A percentile compares a stretch with the other conserved stretches of the same genome.
phyloP scores from a whole-genome alignment of 495 filamentous ascomycete genomes.

The Rhypophila decipiens region DNA sequence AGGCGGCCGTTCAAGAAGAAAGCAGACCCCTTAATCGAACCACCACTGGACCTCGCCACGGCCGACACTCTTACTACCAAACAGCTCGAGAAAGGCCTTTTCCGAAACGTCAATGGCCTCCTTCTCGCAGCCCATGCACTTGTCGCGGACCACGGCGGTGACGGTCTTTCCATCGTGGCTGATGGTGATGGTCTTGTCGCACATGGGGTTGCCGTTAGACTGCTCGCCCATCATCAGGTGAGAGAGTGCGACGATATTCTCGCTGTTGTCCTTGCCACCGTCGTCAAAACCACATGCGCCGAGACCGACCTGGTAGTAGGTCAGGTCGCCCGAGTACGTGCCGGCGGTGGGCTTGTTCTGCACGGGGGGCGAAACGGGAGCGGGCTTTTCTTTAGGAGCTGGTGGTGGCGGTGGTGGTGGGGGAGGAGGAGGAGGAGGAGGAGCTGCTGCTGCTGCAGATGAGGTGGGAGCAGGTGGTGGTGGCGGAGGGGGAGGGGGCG shows the following conservation, averaged over 20 bases:
- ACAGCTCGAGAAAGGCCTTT: conserved; percentile 37
- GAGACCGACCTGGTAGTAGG: conserved; percentile 39
- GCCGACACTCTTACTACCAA: conserved; percentile 30
- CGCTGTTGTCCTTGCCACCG: conserved; percentile 27
- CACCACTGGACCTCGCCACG: conserved; percentile 31
- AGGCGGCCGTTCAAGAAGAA: too few species aligned
- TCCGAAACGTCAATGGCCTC: conserved; percentile 44
- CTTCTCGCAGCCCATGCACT: conserved; percentile 61
- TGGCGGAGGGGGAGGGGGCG: conserved; percentile 1
- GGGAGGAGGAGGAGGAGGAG: background rate
- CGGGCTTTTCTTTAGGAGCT: background rate
- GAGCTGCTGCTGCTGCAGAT: background rate
- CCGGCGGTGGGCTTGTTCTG: conserved; percentile 4
- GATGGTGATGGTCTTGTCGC: conserved; percentile 62
- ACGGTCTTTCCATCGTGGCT: conserved; percentile 45
- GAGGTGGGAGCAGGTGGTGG: background rate
- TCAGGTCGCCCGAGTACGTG: conserved; percentile 34
- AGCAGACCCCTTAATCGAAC: conserved; percentile 28
- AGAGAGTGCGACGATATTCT: conserved; percentile 40
- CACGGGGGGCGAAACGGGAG: conserved; percentile 4
- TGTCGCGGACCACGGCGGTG: conserved; percentile 59
- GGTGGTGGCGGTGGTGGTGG: too few species aligned
- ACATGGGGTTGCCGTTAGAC: conserved; percentile 52
- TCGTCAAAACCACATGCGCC: conserved; percentile 43
- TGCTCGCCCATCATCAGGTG: conserved; percentile 36